These are phyloP conservation scores for Asterochloris erici DNA, from an alignment of 139 green algal genomes.

Conservation along the genomic window DNA sequence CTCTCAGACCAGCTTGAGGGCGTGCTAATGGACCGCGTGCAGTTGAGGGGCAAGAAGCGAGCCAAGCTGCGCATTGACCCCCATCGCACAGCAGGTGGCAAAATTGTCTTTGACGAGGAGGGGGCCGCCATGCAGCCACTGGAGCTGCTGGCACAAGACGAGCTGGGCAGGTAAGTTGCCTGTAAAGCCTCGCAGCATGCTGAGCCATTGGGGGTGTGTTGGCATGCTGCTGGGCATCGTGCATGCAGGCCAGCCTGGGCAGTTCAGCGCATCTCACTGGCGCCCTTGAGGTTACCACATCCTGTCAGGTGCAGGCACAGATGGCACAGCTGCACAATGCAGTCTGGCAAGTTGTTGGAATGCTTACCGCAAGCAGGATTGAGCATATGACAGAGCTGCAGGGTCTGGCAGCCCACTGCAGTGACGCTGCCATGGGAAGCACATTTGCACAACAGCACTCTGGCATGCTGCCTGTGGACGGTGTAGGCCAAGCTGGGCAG, in stretches of 20 bases:
- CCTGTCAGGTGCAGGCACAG: not conserved
- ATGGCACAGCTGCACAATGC: not conserved
- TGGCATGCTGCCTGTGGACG: too few species aligned
- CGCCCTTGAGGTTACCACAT: not conserved
- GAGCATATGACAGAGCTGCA: not conserved
- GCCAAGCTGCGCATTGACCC: conserved; percentile 71
- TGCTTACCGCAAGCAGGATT: not conserved
- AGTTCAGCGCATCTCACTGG: not conserved
- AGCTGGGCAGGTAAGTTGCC: conserved; percentile 9
- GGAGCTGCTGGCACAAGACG: conserved; percentile 43
- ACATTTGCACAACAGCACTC: too few species aligned
- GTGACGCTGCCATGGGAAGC: too few species aligned
- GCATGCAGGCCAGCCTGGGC: not conserved
- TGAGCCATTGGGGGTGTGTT: not conserved
- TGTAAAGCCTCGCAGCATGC: not conserved
- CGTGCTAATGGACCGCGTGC: not conserved
- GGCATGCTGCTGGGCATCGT: not conserved
- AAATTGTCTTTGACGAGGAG: conserved; percentile 77
- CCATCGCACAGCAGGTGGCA: conserved; percentile 28
- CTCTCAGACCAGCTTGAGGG: not conserved
- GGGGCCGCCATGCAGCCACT: conserved; percentile 61
- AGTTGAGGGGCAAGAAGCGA: conserved; percentile 45
- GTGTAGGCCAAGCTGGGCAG: too few species aligned
- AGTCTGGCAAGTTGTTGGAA: not conserved
- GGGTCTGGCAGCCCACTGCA: too few species aligned